These are phyloP conservation scores for Pezicula radicicola DNA, from an alignment of 2,329 filamentous ascomycete species.

Conservation along the genomic window DNA sequence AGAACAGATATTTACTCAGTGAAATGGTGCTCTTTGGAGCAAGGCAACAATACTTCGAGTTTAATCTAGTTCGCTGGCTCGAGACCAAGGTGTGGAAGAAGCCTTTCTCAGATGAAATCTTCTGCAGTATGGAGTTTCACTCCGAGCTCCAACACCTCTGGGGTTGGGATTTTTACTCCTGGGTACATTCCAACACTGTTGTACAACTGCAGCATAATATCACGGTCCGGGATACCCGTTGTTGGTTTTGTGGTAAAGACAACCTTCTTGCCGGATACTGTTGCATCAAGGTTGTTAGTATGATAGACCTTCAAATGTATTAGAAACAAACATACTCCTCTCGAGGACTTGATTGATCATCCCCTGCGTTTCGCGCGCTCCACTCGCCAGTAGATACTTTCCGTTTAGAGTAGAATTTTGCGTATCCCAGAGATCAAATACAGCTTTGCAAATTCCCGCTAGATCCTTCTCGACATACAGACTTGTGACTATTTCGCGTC, in stretches of 20 bases:
- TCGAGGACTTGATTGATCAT: conserved; percentile 3
- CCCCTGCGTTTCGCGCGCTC: conserved; percentile 1
- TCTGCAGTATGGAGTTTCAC: conserved; percentile 17
- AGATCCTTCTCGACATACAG: conserved; percentile 11
- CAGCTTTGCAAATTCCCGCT: conserved; percentile 12
- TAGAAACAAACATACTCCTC: conserved; percentile 1
- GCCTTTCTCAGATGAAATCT: conserved; percentile 13
- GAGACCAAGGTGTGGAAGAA: conserved; percentile 7
- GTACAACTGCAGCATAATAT: conserved; percentile 22
- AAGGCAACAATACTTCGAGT: too few species aligned
- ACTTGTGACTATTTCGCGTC: not conserved
- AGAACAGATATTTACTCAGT: too few species aligned
- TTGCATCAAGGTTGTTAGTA: not conserved
- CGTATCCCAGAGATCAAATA: conserved; percentile 19
- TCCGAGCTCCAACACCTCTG: conserved; percentile 17
- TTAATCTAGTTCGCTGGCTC: too few species aligned
- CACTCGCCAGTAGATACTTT: conserved; percentile 1
- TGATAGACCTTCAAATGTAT: not conserved
- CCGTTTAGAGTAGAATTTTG: conserved; percentile 10
- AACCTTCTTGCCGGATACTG: conserved; percentile 16
- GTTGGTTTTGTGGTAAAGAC: conserved; percentile 15
- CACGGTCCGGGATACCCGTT: conserved; percentile 18
- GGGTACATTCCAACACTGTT: conserved; percentile 20
- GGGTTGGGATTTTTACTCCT: conserved; percentile 13
- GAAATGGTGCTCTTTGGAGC: too few species aligned